Evolutionary conservation across 2,329 filamentous ascomycete species (phyloP).

Genomic region (Delphinella strobiligena): DNA sequence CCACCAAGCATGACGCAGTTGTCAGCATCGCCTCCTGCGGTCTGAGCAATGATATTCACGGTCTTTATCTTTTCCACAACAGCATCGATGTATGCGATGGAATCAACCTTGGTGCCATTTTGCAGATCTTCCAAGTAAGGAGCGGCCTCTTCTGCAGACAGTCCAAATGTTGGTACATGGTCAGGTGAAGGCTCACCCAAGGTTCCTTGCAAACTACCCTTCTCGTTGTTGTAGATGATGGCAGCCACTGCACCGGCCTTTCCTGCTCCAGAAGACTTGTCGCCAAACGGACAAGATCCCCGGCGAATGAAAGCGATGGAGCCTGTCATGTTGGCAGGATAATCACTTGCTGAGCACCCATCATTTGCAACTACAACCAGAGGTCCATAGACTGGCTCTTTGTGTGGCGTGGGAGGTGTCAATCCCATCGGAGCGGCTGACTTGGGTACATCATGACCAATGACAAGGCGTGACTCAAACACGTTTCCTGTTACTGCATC

Average conservation of each 20-base stretch:
- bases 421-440: conserved; percentile 44
- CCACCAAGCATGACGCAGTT: conserved; percentile 48
- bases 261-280: conserved; percentile 57
- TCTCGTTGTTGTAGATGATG: conserved; percentile 62
- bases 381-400: conserved; percentile 20
- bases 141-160: conserved; percentile 48
- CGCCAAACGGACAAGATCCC: conserved; percentile 58
- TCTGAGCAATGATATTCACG: conserved; percentile 49
- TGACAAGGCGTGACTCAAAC: conserved; percentile 28
- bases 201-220: conserved; percentile 52
- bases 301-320: conserved; percentile 60
- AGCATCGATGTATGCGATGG: conserved; percentile 26
- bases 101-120: conserved; percentile 26
- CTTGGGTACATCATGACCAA: conserved; percentile 46
- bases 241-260: conserved; percentile 58
- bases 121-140: conserved; percentile 44
- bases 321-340: conserved; percentile 44
- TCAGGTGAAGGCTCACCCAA: conserved; percentile 36
- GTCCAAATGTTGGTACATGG: conserved; percentile 57
- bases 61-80: conserved; percentile 36
- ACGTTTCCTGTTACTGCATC: conserved; percentile 18
- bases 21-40: conserved; percentile 44
- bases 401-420: conserved; percentile 14
- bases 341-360: conserved; percentile 55
- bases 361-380: conserved; percentile 47